Percentiles rank a stretch among this genome's conserved stretches.
These are phyloP conservation scores for Botrytis pseudocinerea DNA, from an alignment of 2,329 filamentous ascomycete genomes.

Conservation along the genomic window DNA sequence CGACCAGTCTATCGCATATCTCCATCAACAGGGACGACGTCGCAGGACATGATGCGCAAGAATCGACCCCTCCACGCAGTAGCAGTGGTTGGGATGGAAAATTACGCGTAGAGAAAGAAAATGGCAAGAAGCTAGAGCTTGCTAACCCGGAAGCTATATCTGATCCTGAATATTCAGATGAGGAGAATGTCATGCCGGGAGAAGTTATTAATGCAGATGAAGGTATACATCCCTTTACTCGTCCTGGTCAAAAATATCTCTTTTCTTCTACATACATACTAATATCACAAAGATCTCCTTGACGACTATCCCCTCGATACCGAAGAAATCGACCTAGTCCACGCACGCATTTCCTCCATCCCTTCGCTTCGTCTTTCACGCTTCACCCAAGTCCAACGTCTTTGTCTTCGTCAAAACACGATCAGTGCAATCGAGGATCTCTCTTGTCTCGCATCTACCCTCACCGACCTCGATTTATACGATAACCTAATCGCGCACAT, in stretches of 20 bases:
- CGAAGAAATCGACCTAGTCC: constrained; percentile 86
- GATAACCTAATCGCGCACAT: constrained; percentile 93
- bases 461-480: constrained; percentile 90
- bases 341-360: constrained; percentile 80
- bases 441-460: constrained; percentile 59
- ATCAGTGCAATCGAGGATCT: constrained; percentile 81
- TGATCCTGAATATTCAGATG: constrained; percentile 83
- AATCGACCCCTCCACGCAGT: constrained; percentile 43
- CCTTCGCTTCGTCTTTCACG: constrained; percentile 76
- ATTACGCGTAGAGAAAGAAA: constrained; percentile 60
- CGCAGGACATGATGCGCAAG: constrained; percentile 35
- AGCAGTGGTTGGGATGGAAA: constrained; percentile 83
- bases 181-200: constrained; percentile 65
- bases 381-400: constrained; percentile 71
- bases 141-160: constrained; percentile 79
- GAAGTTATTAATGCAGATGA: constrained; percentile 82
- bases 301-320: constrained; percentile 60
- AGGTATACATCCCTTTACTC: constrained; percentile 49
- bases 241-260: background rate
- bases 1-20: constrained; percentile 33
- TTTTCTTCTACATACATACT: constrained; percentile 13
- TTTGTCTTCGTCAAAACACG: constrained; percentile 91
- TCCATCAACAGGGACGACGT: constrained; percentile 34
- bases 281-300: constrained; percentile 52
- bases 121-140: constrained; percentile 61